Conservation (phyloP, 495 filamentous ascomycete species). For the Penicillium simplicissimum region DNA sequence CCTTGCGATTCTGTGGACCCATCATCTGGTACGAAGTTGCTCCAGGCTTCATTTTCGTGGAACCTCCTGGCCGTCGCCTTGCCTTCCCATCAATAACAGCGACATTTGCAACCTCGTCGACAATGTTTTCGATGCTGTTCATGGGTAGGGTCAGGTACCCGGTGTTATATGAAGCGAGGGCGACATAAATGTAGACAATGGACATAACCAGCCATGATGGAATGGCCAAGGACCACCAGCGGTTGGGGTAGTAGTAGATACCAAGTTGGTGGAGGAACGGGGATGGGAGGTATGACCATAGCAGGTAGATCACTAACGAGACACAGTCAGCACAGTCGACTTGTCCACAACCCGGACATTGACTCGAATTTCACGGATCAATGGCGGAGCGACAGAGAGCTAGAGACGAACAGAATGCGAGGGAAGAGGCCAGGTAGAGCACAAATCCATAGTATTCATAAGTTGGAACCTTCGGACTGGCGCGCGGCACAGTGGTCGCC, state of each 20-base stretch:
- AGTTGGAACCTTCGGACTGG: slow-evolving; percentile 89
- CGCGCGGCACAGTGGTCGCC: slow-evolving; percentile 77
- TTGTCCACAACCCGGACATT: background rate
- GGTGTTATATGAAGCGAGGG: slow-evolving; percentile 88
- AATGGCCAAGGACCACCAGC: slow-evolving; percentile 95
- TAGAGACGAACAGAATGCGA: slow-evolving; percentile 62
- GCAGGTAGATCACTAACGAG: slow-evolving; percentile 70
- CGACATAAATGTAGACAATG: slow-evolving; percentile 90
- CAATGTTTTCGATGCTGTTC: slow-evolving; percentile 81
- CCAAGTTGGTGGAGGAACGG: slow-evolving; percentile 90
- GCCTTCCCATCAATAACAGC: slow-evolving; percentile 77
- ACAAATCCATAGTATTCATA: slow-evolving; percentile 99
- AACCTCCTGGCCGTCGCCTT: slow-evolving; percentile 50
- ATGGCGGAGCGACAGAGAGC: background rate
- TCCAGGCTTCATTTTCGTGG: slow-evolving; percentile 47
- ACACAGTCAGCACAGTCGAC: slow-evolving; percentile 2
- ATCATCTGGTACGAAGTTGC: slow-evolving; percentile 50
- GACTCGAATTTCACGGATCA: background rate
- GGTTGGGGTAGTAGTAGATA: slow-evolving; percentile 94
- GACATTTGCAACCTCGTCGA: slow-evolving; percentile 85
- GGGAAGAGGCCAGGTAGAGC: slow-evolving; percentile 79
- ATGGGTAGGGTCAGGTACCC: slow-evolving; percentile 82
- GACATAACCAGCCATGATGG: slow-evolving; percentile 87
- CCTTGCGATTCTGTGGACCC: slow-evolving; percentile 51
- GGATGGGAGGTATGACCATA: slow-evolving; percentile 92